These are phyloP conservation scores for Chlorencoelia australis DNA, from an alignment of 2,329 filamentous ascomycete genomes.

Conservation along the genomic window DNA sequence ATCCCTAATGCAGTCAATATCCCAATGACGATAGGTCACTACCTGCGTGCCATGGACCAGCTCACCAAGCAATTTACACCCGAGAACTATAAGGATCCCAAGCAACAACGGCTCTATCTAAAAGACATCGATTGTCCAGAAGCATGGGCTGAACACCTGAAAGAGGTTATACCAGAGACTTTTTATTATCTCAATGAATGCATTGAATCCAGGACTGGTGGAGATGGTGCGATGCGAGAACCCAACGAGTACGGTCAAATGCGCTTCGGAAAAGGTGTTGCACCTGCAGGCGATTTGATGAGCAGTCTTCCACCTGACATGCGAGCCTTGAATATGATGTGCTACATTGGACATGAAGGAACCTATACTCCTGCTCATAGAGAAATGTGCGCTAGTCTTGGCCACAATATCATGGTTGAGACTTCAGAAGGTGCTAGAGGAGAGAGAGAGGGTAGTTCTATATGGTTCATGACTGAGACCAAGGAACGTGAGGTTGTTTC, in stretches of 20 bases:
- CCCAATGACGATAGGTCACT: slow-evolving; percentile 80
- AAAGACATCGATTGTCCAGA: slow-evolving; percentile 94
- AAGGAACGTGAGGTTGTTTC: slow-evolving; percentile 84
- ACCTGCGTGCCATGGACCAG: slow-evolving; percentile 76
- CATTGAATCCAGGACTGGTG: slow-evolving; percentile 44
- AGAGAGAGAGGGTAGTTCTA: slow-evolving; percentile 75
- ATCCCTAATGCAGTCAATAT: slow-evolving; percentile 63
- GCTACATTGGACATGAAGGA: slow-evolving; percentile 93
- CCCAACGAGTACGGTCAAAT: slow-evolving; percentile 31
- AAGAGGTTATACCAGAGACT: slow-evolving; percentile 66
- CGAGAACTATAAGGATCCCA: slow-evolving; percentile 66
- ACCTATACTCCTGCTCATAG: slow-evolving; percentile 92
- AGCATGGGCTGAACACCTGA: slow-evolving; percentile 75
- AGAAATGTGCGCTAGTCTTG: slow-evolving; percentile 94
- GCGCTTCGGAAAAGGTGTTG: slow-evolving; percentile 35
- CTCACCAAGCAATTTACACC: slow-evolving; percentile 74
- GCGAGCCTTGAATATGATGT: slow-evolving; percentile 95
- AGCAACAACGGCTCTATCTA: slow-evolving; percentile 78
- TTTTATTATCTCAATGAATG: slow-evolving; percentile 87
- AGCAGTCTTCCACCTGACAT: slow-evolving; percentile 77
- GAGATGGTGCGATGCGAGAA: slow-evolving; percentile 43
- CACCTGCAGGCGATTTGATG: slow-evolving; percentile 84
- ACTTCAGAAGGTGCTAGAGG: slow-evolving; percentile 64
- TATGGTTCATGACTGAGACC: slow-evolving; percentile 98
- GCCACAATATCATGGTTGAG: slow-evolving; percentile 98